Evolutionary conservation across 2,329 filamentous ascomycete genomes (phyloP).

Genomic region (Fusarium cicatricum): DNA sequence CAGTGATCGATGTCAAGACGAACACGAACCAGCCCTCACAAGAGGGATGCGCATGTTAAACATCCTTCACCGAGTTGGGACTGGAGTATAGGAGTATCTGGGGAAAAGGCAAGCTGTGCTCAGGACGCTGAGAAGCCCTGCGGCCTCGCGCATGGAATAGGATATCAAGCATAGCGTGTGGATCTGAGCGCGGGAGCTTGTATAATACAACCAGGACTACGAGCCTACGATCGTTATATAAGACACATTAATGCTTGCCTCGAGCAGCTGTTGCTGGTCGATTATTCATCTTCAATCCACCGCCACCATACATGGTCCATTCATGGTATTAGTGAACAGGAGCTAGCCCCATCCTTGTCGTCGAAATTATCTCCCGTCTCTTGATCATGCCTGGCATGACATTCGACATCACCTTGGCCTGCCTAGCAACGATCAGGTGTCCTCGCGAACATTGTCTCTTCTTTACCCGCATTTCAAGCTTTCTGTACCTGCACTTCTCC

Average conservation of each 20-base stretch:
- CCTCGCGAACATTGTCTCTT: neutral
- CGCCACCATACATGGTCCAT: neutral
- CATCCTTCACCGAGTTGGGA: constrained; percentile 21
- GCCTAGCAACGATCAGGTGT: neutral
- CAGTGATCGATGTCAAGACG: constrained; percentile 95
- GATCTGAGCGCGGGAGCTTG: constrained; percentile 45
- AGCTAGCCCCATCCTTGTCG: neutral
- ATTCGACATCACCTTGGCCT: neutral
- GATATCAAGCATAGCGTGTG: constrained; percentile 47
- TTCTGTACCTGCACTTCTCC: constrained; percentile 62
- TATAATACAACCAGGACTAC: constrained; percentile 48
- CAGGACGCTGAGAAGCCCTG: constrained; percentile 26
- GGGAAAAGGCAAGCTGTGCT: constrained; percentile 33
- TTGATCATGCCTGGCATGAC: neutral
- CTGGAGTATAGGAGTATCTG: constrained; percentile 41
- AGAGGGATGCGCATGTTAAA: constrained; percentile 68
- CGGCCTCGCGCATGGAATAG: constrained; percentile 35
- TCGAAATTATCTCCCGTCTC: neutral
- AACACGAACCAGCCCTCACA: constrained; percentile 74
- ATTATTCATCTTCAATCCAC: constrained; percentile 25
- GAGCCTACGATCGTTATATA: constrained; percentile 47
- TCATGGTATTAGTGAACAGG: constrained; percentile 9
- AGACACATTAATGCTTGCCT: constrained; percentile 41
- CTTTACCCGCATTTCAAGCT: constrained; percentile 8
- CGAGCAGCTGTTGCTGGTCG: constrained; percentile 21